A percentile compares a stretch with the other conserved stretches of the same genome.
Evolutionary conservation across 805 yeast species (phyloP).

Genomic region (Schizosaccharomyces lindneri): DNA sequence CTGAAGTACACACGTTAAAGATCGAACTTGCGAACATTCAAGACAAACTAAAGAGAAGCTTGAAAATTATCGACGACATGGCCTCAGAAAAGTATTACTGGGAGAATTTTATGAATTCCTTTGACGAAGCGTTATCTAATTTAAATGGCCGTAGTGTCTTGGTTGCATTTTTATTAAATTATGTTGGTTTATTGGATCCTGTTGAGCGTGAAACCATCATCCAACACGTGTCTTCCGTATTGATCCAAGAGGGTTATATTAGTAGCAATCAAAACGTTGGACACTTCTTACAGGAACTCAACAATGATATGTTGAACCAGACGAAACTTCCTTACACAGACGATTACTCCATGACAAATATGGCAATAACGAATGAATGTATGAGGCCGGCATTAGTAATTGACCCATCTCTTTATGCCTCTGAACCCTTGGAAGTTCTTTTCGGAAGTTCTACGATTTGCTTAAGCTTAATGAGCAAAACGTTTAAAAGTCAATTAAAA

Average conservation of each 20-base stretch:
- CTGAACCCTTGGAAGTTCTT: neutral
- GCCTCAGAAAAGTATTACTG: conserved; percentile 22
- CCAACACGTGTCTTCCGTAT: conserved; percentile 16
- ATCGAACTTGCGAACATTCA: conserved; percentile 41
- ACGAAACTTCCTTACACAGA: neutral
- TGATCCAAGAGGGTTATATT: conserved; percentile 10
- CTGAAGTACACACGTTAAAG: conserved; percentile 57
- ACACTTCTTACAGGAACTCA: neutral
- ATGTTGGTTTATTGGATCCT: conserved; percentile 35
- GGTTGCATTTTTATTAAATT: conserved; percentile 34
- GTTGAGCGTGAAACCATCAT: conserved; percentile 18
- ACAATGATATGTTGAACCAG: neutral
- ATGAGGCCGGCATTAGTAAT: conserved; percentile 31
- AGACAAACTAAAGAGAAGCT: conserved; percentile 35
- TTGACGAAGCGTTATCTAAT: conserved; percentile 20
- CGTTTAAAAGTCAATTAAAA: conserved; percentile 44
- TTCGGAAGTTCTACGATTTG: conserved; percentile 15
- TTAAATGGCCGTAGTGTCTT: conserved; percentile 44
- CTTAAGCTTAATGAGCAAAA: conserved; percentile 48
- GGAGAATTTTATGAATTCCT: conserved; percentile 11
- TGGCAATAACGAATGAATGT: conserved; percentile 23
- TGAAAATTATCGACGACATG: conserved; percentile 28
- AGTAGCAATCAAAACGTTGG: neutral
- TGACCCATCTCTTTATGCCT: conserved; percentile 36
- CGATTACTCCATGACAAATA: conserved; percentile 37